Percentiles rank a stretch among this genome's conserved stretches.
Conservation (phyloP, 225 moss, liverwort and hornwort genomes). For the Physcomitrellopsis africana region DNA sequence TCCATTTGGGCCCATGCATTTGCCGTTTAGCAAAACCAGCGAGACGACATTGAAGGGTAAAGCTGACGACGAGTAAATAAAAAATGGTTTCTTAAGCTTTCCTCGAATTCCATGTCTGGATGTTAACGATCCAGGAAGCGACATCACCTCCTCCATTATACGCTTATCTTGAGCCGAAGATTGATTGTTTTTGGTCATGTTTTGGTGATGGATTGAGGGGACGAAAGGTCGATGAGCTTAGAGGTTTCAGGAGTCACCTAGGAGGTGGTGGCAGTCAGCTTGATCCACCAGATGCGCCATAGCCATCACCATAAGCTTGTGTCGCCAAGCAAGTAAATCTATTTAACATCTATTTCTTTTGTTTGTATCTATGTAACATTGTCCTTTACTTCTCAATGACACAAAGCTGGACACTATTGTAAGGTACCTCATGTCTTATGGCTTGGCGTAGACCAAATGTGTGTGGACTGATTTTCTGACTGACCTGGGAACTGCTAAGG, state of each 20-base stretch:
- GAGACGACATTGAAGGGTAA: constrained; percentile 70
- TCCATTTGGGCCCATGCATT: constrained; percentile 79
- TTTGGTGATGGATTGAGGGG: not conserved
- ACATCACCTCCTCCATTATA: not conserved
- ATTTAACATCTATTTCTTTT: constrained; percentile 11
- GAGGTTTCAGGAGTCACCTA: not conserved
- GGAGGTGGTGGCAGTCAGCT: not conserved
- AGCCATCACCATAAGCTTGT: not conserved
- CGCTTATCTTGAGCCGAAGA: no score
- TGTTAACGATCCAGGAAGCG: no score
- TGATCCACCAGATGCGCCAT: not conserved
- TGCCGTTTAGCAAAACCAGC: constrained; percentile 81
- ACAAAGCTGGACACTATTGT: no score
- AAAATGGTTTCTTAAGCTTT: not conserved
- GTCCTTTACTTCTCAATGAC: constrained; percentile 12
- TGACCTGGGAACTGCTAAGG: no score
- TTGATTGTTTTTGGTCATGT: no score
- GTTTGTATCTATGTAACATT: constrained; percentile 28
- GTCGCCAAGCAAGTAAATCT: constrained; percentile 11
- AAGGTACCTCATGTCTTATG: no score
- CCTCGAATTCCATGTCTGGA: no score
- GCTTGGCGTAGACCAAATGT: no score
- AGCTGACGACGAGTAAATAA: constrained; percentile 48
- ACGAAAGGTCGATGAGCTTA: constrained; percentile 3
- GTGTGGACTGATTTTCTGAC: no score